These are phyloP conservation scores for Phycomyces nitens DNA, from an alignment of 192 early-diverging fungal genomes.

Conservation along the genomic window DNA sequence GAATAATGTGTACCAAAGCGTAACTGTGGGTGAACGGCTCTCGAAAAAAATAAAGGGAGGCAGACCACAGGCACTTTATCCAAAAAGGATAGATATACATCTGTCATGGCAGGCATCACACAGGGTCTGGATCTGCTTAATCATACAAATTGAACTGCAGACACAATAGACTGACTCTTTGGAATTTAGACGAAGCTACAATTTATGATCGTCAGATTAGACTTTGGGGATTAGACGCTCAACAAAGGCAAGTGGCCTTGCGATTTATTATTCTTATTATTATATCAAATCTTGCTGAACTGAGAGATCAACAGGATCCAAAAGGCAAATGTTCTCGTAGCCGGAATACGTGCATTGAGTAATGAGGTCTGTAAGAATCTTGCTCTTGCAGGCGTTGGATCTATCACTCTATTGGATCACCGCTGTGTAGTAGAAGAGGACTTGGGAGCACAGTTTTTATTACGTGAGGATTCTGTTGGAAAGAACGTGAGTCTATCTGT, in stretches of 20 bases:
- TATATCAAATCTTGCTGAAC: background rate
- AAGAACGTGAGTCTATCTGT: conserved; percentile 54
- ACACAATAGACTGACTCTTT: background rate
- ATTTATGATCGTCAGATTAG: conserved; percentile 98
- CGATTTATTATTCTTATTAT: conserved; percentile 12
- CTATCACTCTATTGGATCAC: conserved; percentile 67
- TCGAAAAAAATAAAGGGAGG: too few species aligned
- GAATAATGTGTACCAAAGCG: too few species aligned
- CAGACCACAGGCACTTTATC: background rate
- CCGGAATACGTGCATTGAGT: conserved; percentile 67
- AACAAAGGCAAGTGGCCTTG: conserved; percentile 56
- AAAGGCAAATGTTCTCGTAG: conserved; percentile 69
- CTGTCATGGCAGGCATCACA: background rate
- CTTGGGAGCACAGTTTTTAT: conserved; percentile 75
- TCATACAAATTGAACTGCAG: background rate
- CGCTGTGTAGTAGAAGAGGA: conserved; percentile 54
- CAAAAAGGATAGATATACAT: too few species aligned
- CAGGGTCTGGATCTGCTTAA: background rate
- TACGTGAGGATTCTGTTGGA: conserved; percentile 61
- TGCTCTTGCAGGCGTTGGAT: conserved; percentile 82
- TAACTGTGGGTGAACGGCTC: too few species aligned
- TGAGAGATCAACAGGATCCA: conserved; percentile 60
- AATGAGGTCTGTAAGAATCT: conserved; percentile 93
- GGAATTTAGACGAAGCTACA: conserved; percentile 72
- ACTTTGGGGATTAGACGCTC: conserved; percentile 94